Percentiles rank a stretch among this genome's conserved stretches.
phyloP scores from a whole-genome alignment of 306 rosid genomes.

The Sicyos edulis region DNA sequence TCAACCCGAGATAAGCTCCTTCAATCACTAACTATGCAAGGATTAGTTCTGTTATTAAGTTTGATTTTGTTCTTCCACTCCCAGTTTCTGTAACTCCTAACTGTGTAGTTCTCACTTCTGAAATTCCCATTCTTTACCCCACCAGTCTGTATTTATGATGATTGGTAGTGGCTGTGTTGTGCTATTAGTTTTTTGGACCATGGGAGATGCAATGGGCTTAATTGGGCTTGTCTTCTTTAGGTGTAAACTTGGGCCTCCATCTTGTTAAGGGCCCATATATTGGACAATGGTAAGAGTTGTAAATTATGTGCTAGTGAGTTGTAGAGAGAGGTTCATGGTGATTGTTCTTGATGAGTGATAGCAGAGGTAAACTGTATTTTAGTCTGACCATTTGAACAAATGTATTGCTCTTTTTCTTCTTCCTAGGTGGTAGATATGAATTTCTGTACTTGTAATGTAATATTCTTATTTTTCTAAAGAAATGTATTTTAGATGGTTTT shows the following conservation, averaged over 20 bases:
- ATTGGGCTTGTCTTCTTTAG: slow-evolving; percentile 14
- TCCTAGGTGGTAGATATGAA: too few species aligned
- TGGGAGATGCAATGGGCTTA: slow-evolving; percentile 7
- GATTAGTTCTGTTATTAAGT: slow-evolving; percentile 28
- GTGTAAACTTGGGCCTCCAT: slow-evolving; percentile 1
- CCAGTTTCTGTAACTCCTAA: slow-evolving; percentile 32
- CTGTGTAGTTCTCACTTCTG: slow-evolving; percentile 22
- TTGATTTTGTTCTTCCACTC: slow-evolving; percentile 1
- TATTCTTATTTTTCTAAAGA: background rate
- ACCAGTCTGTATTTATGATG: slow-evolving; percentile 38
- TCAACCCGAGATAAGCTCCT: slow-evolving; percentile 36
- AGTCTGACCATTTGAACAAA: slow-evolving; percentile 2
- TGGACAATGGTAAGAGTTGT: background rate
- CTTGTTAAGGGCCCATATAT: slow-evolving; percentile 4
- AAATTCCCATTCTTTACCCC: slow-evolving; percentile 31
- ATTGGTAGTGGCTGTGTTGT: slow-evolving; percentile 23
- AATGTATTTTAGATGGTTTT: background rate
- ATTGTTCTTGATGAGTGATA: background rate
- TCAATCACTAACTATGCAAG: slow-evolving; percentile 40
- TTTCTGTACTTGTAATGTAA: background rate
- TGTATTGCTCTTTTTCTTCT: background rate
- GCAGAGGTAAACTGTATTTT: background rate
- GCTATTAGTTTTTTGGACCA: background rate
- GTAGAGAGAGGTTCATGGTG: slow-evolving; percentile 4
- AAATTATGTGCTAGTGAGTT: background rate